A percentile compares a stretch with the other conserved stretches of the same genome.
These are phyloP conservation scores for Cladosporium sp. DNA, from an alignment of 2,329 filamentous ascomycete species.

Conservation along the genomic window DNA sequence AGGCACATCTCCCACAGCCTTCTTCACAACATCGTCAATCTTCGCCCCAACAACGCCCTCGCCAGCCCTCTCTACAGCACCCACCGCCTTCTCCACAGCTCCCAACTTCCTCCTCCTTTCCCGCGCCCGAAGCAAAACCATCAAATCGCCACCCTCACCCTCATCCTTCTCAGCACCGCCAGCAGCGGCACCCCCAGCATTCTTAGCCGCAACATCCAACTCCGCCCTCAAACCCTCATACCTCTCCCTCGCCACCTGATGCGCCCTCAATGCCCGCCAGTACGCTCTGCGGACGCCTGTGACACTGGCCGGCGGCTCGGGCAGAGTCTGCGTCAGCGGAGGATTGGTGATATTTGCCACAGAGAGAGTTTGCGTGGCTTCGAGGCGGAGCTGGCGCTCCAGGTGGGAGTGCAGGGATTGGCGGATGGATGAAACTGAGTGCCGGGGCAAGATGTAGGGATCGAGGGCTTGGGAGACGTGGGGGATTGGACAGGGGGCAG, in stretches of 20 bases:
- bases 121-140: slow-evolving; percentile 10
- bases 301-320: slow-evolving; percentile 24
- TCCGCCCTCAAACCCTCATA: slow-evolving; percentile 35
- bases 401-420: slow-evolving; percentile 31
- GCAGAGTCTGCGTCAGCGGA: slow-evolving; percentile 2
- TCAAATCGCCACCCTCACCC: slow-evolving; percentile 1
- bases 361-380: slow-evolving; percentile 22
- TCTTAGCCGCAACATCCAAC: slow-evolving; percentile 18
- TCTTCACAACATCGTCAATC: slow-evolving; percentile 30
- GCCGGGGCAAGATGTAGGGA: slow-evolving; percentile 34
- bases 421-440: slow-evolving; percentile 32
- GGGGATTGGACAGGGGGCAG: slow-evolving; percentile 29
- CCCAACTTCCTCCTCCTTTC: slow-evolving; percentile 15
- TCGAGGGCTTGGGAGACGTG: slow-evolving; percentile 31
- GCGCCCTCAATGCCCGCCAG: slow-evolving; percentile 32
- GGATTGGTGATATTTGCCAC: slow-evolving; percentile 18
- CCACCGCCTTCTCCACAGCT: slow-evolving; percentile 5
- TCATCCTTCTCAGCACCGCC: neutral
- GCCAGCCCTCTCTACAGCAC: slow-evolving; percentile 9
- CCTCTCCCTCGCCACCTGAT: slow-evolving; percentile 30
- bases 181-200: neutral
- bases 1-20: slow-evolving; percentile 32
- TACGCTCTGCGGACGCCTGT: slow-evolving; percentile 35
- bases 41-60: slow-evolving; percentile 4
- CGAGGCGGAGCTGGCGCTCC: slow-evolving; percentile 20